Conservation (phyloP, 1,139 yeast species). For the Debaryomycetaceae sp. region DNA sequence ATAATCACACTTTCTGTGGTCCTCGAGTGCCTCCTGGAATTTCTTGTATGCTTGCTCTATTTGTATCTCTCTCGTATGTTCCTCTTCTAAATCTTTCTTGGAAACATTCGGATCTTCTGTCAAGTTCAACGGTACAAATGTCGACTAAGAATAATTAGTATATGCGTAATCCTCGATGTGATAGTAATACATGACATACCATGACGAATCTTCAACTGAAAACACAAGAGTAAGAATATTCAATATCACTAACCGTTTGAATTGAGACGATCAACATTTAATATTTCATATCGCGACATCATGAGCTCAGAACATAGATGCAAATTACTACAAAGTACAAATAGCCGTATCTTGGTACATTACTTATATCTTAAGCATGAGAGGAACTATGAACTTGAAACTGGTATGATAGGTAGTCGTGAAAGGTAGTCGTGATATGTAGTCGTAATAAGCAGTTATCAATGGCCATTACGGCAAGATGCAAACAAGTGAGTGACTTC, state of each 20-base stretch:
- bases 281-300: not conserved
- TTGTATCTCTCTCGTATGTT: conserved; percentile 83
- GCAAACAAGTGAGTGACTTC: no score
- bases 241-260: no score
- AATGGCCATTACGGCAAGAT: no score
- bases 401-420: no score
- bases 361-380: no score
- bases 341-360: no score
- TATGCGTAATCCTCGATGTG: not conserved
- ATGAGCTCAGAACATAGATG: not conserved
- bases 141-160: conserved; percentile 36
- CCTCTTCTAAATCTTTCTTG: conserved; percentile 63
- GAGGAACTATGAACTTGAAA: no score
- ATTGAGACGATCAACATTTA: not conserved
- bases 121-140: conserved; percentile 77
- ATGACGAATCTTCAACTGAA: no score
- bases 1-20: conserved; percentile 51
- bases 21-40: conserved; percentile 65
- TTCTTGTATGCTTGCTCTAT: conserved; percentile 82
- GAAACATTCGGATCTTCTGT: conserved; percentile 60
- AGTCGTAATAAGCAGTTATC: no score
- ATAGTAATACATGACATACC: no score
- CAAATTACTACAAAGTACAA: not conserved
- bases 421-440: no score
- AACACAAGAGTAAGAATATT: no score